A percentile compares a stretch with the other conserved stretches of the same genome.
Evolutionary conservation across 805 yeast species (phyloP).

Genomic region (Metschnikowia lunata): DNA sequence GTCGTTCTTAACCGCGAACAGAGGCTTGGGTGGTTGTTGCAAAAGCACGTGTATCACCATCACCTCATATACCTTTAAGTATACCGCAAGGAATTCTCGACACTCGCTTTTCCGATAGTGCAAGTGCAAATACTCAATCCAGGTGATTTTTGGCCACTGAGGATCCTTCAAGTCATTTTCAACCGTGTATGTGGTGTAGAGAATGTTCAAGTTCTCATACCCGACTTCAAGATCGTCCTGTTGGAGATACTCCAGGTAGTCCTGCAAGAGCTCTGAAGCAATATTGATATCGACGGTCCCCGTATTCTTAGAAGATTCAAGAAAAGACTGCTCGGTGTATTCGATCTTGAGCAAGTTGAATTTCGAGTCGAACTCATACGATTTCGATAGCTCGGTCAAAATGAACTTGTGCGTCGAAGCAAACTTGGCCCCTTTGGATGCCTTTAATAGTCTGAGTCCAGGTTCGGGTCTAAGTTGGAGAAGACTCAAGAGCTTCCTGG

Average conservation of each 20-base stretch:
- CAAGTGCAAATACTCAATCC: constrained; percentile 33
- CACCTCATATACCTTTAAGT: constrained; percentile 34
- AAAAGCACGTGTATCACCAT: constrained; percentile 11
- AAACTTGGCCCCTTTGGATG: constrained; percentile 23
- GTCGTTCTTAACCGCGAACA: background rate
- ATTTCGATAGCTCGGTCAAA: constrained; percentile 25
- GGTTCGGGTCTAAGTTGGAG: constrained; percentile 25
- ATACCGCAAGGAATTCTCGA: constrained; percentile 23
- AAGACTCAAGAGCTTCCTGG: constrained; percentile 29
- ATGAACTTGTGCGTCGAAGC: constrained; percentile 27
- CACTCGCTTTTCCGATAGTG: constrained; percentile 26
- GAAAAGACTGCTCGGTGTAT: constrained; percentile 28
- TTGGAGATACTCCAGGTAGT: constrained; percentile 21
- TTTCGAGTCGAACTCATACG: constrained; percentile 18
- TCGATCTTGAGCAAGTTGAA: constrained; percentile 32
- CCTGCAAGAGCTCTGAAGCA: constrained; percentile 24
- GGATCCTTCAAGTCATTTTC: constrained; percentile 28
- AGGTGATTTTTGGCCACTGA: constrained; percentile 35
- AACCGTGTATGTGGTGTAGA: constrained; percentile 24
- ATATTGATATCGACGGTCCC: constrained; percentile 3
- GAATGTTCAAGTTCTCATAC: constrained; percentile 22
- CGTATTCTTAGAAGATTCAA: constrained; percentile 15
- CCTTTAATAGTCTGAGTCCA: constrained; percentile 31
- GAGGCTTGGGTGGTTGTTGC: background rate
- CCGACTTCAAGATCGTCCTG: constrained; percentile 9